Evolutionary conservation across 2,329 filamentous ascomycete genomes (phyloP).

Genomic region (Kalmusia sp.): DNA sequence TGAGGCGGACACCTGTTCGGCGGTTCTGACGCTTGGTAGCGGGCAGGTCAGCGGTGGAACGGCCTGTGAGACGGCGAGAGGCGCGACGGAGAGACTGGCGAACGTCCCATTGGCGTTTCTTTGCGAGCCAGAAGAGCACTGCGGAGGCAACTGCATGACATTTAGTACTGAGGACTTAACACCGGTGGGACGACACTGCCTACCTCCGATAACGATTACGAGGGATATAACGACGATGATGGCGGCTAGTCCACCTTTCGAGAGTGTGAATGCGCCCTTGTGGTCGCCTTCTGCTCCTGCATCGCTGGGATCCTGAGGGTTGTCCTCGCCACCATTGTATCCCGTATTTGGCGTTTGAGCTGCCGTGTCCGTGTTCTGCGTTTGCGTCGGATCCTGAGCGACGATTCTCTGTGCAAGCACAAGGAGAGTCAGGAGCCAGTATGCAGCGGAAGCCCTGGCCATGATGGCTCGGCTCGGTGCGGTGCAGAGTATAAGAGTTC

Average conservation of each 20-base stretch:
- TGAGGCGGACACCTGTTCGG: slow-evolving; percentile 44
- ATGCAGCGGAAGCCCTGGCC: slow-evolving; percentile 31
- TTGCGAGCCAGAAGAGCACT: slow-evolving; percentile 78
- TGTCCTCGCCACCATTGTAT: slow-evolving; percentile 48
- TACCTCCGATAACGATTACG: slow-evolving; percentile 64
- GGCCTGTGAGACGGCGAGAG: slow-evolving; percentile 54
- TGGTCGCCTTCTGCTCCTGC: slow-evolving; percentile 72
- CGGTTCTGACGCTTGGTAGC: slow-evolving; percentile 42
- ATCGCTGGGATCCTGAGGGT: slow-evolving; percentile 41
- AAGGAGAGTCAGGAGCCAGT: slow-evolving; percentile 34
- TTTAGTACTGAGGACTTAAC: slow-evolving; percentile 16
- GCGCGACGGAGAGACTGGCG: slow-evolving; percentile 75
- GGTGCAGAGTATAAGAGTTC: slow-evolving; percentile 19
- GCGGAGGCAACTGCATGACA: slow-evolving; percentile 64
- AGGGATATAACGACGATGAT: slow-evolving; percentile 77
- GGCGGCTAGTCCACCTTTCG: slow-evolving; percentile 73
- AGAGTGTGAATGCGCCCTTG: slow-evolving; percentile 67
- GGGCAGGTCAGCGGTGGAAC: slow-evolving; percentile 33
- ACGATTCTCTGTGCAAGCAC: slow-evolving; percentile 32
- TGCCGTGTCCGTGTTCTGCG: slow-evolving; percentile 17
- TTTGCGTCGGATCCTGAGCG: slow-evolving; percentile 15
- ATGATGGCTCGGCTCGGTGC: slow-evolving; percentile 27
- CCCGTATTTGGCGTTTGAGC: slow-evolving; percentile 33
- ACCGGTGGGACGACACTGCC: slow-evolving; percentile 39
- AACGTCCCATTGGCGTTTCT: slow-evolving; percentile 85